Percentiles rank a stretch among this genome's conserved stretches.
phyloP scores from a whole-genome alignment of 305 asterid species.

The Fraxinus nigra region DNA sequence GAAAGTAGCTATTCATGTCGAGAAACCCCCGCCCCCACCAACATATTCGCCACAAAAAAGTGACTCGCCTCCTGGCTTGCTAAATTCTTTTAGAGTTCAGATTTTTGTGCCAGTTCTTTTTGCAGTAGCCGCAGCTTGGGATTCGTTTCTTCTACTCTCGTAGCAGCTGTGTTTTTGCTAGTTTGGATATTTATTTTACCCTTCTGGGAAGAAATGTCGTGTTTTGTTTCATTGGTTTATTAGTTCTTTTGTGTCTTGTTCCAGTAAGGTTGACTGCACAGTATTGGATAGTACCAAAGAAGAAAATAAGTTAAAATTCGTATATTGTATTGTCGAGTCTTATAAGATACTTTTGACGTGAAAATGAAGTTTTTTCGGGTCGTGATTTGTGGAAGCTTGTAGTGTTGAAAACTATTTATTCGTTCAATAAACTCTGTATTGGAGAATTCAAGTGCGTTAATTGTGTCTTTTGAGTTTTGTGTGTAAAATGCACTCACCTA shows the following conservation, averaged over 20 bases:
- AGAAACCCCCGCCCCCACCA: slow-evolving; percentile 68
- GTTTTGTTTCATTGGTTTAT: not conserved
- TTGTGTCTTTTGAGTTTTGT: not conserved
- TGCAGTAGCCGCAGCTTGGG: slow-evolving; percentile 66
- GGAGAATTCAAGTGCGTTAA: slow-evolving; percentile 15
- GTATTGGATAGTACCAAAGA: too few relatives aligned
- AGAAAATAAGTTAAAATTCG: too few relatives aligned
- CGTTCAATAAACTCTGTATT: not conserved
- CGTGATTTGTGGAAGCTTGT: not conserved
- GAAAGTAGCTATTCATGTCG: slow-evolving; percentile 58
- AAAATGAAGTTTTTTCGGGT: not conserved
- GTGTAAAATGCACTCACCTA: too few relatives aligned
- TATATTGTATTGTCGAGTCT: too few relatives aligned
- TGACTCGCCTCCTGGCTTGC: slow-evolving; percentile 25
- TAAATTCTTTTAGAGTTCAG: slow-evolving; percentile 39
- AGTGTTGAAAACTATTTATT: slow-evolving; percentile 10
- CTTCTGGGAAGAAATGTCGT: slow-evolving; percentile 31
- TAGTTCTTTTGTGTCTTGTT: too few relatives aligned
- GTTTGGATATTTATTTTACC: too few relatives aligned
- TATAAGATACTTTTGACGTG: not conserved
- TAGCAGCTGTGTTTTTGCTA: slow-evolving; percentile 26
- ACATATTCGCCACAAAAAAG: slow-evolving; percentile 38
- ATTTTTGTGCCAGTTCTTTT: slow-evolving; percentile 53
- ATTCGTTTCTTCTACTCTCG: slow-evolving; percentile 41
- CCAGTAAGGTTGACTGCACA: too few relatives aligned